A percentile compares a stretch with the other conserved stretches of the same genome.
These are phyloP conservation scores for Fusarium lateritium DNA, from an alignment of 2,329 filamentous ascomycete genomes.

Conservation along the genomic window DNA sequence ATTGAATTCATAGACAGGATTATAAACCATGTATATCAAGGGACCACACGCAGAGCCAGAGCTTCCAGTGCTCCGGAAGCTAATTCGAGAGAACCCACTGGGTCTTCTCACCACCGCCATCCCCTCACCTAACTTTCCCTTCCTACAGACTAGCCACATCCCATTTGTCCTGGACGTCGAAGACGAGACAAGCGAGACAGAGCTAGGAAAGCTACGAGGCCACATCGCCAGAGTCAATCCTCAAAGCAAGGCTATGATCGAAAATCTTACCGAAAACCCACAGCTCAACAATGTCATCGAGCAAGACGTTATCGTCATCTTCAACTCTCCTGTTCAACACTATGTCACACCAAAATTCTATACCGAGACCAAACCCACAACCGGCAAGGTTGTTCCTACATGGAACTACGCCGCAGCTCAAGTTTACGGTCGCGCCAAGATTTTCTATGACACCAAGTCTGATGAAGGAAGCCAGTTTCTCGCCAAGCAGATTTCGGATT, in stretches of 20 bases:
- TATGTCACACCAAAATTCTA: constrained; percentile 81
- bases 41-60: constrained; percentile 66
- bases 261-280: constrained; percentile 51
- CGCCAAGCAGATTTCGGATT: constrained; percentile 64
- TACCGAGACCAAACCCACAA: constrained; percentile 73
- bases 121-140: constrained; percentile 61
- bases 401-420: constrained; percentile 80
- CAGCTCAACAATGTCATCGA: constrained; percentile 52
- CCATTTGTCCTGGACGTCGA: constrained; percentile 70
- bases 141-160: constrained; percentile 73
- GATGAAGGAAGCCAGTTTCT: constrained; percentile 63
- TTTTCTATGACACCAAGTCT: constrained; percentile 66
- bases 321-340: constrained; percentile 71
- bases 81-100: constrained; percentile 73
- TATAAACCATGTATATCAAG: constrained; percentile 70
- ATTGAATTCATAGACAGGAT: fast-evolving
- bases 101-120: constrained; percentile 76
- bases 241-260: constrained; percentile 73
- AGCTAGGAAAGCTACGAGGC: constrained; percentile 66
- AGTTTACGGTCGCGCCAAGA: constrained; percentile 70
- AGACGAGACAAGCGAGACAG: constrained; percentile 57
- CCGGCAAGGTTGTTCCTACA: constrained; percentile 77
- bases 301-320: constrained; percentile 74
- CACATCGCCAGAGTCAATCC: constrained; percentile 76
- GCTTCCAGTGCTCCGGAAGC: constrained; percentile 64